Percentiles rank a stretch among this genome's conserved stretches.
These are phyloP conservation scores for Darksidea phi DNA, from an alignment of 495 filamentous ascomycete genomes.

Conservation along the genomic window DNA sequence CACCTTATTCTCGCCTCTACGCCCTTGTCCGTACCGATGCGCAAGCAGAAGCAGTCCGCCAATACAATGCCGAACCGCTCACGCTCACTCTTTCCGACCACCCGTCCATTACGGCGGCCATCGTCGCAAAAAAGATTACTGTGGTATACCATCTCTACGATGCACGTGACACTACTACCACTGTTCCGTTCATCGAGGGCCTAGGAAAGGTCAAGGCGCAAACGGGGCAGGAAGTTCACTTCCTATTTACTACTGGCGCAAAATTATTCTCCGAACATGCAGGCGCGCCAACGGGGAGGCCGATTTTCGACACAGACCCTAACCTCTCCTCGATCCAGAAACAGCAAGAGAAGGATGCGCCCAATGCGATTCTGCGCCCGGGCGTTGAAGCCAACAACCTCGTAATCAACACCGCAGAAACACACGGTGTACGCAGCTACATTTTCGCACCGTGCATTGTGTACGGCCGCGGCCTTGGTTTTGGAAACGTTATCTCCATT, in stretches of 20 bases:
- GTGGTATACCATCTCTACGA: slow-evolving; percentile 50
- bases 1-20: slow-evolving; percentile 46
- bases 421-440: slow-evolving; percentile 47
- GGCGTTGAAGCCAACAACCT: slow-evolving; percentile 40
- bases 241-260: slow-evolving; percentile 43
- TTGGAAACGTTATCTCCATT: slow-evolving; percentile 52
- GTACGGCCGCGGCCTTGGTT: slow-evolving; percentile 50
- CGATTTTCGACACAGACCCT: slow-evolving; percentile 48
- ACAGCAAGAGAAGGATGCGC: neutral
- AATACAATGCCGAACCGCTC: slow-evolving; percentile 49
- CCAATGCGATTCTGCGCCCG: slow-evolving; percentile 26
- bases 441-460: slow-evolving; percentile 49
- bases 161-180: slow-evolving; percentile 27
- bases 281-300: slow-evolving; percentile 42
- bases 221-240: slow-evolving; percentile 38
- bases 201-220: slow-evolving; percentile 45
- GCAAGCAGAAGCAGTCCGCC: slow-evolving; percentile 46
- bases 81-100: slow-evolving; percentile 41
- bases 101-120: slow-evolving; percentile 33
- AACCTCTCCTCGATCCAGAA: slow-evolving; percentile 48
- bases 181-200: slow-evolving; percentile 45
- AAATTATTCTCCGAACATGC: slow-evolving; percentile 44
- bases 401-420: slow-evolving; percentile 45
- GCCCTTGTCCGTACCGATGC: slow-evolving; percentile 47
- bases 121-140: slow-evolving; percentile 48